Evolutionary conservation across 2,329 filamentous ascomycete genomes (phyloP).

Genomic region (Phialocephala sp.): DNA sequence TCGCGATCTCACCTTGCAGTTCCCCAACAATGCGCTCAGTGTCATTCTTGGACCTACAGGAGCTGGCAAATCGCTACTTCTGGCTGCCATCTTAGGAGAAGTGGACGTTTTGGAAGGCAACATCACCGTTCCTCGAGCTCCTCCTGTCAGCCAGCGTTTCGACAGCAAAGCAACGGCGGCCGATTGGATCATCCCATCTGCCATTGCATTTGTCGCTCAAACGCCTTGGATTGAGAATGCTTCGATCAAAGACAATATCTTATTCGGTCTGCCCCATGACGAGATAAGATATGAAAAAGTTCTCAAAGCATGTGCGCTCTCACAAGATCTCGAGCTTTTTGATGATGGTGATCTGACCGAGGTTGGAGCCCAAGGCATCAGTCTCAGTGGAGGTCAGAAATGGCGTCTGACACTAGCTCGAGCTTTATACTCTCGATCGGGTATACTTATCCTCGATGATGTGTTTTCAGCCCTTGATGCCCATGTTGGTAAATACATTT

Average conservation of each 20-base stretch:
- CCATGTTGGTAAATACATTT: constrained; percentile 78
- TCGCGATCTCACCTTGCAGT: constrained; percentile 66
- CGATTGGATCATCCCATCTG: constrained; percentile 70
- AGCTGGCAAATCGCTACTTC: constrained; percentile 75
- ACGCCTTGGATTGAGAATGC: constrained; percentile 87
- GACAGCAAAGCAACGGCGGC: constrained; percentile 63
- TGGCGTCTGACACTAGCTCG: constrained; percentile 80
- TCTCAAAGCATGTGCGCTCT: constrained; percentile 71
- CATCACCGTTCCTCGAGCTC: constrained; percentile 59
- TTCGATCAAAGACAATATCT: constrained; percentile 75
- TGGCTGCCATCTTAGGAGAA: constrained; percentile 77
- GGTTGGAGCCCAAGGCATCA: constrained; percentile 82
- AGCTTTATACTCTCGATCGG: constrained; percentile 77
- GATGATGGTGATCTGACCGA: constrained; percentile 77
- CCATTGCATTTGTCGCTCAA: constrained; percentile 76
- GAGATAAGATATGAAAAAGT: constrained; percentile 70
- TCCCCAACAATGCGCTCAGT: constrained; percentile 71
- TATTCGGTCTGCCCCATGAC: constrained; percentile 74
- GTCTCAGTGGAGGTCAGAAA: constrained; percentile 80
- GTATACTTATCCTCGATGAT: constrained; percentile 80
- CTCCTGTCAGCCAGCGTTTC: constrained; percentile 48
- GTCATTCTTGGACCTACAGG: constrained; percentile 79
- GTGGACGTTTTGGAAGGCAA: constrained; percentile 69
- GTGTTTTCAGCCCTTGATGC: constrained; percentile 83
- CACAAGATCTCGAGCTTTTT: constrained; percentile 76